Evolutionary conservation across 2,329 filamentous ascomycete species (phyloP).

Genomic region (Scedosporium boydii): DNA sequence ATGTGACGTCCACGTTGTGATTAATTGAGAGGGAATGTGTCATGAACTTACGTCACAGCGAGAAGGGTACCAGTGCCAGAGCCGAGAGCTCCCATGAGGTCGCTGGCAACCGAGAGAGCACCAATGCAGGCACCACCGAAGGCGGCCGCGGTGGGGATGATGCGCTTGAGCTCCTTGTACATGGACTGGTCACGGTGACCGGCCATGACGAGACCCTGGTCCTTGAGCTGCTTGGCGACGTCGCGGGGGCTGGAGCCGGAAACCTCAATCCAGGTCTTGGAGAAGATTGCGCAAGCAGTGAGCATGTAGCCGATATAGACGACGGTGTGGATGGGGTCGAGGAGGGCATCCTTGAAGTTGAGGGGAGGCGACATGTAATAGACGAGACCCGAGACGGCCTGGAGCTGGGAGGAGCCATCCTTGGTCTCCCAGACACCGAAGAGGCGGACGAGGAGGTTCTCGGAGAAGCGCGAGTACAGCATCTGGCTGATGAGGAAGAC

Average conservation of each 20-base stretch:
- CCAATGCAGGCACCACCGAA: conserved; percentile 99
- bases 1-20: not conserved
- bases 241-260: conserved; percentile 95
- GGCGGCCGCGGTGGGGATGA: conserved; percentile 94
- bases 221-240: conserved; percentile 99
- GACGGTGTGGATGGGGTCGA: conserved; percentile 93
- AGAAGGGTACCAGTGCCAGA: conserved; percentile 96
- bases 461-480: conserved; percentile 97
- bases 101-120: conserved; percentile 88
- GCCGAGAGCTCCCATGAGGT: conserved; percentile 90
- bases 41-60: conserved; percentile 80
- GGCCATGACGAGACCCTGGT: conserved; percentile 98
- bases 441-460: conserved; percentile 95
- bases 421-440: conserved; percentile 98
- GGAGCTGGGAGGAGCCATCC: conserved; percentile 92
- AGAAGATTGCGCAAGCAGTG: conserved; percentile 93
- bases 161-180: conserved; percentile 99
- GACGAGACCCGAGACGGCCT: conserved; percentile 83
- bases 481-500: conserved; percentile 99
- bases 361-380: conserved; percentile 99
- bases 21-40: conserved; percentile 2
- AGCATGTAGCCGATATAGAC: conserved; percentile 98
- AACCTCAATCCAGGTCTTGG: conserved; percentile 99
- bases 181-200: conserved; percentile 99
- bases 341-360: conserved; percentile 86